phyloP scores from a whole-genome alignment of 2,329 filamentous ascomycete species.

The Beauveria scarabaeidicola region DNA sequence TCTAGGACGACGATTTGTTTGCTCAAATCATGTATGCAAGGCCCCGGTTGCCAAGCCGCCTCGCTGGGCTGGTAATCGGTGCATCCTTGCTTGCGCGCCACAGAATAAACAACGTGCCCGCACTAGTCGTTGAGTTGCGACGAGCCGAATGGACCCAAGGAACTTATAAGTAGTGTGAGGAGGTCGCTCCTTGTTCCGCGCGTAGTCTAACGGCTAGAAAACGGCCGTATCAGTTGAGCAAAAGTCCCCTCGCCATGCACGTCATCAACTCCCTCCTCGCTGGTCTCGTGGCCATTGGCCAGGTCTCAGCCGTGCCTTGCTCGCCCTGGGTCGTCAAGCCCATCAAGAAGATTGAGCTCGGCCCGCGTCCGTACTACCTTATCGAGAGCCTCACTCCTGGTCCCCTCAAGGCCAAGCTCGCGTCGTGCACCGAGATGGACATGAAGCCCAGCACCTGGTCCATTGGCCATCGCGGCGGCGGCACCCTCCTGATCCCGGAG shows the following conservation, averaged over 20 bases:
- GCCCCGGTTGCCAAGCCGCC: not conserved
- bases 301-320: constrained; percentile 21
- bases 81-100: not conserved
- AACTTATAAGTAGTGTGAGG: constrained; percentile 7
- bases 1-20: not conserved
- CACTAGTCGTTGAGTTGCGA: not conserved
- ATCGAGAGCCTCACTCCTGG: constrained; percentile 54
- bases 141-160: not conserved
- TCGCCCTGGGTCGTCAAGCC: constrained; percentile 20
- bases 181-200: not conserved
- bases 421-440: constrained; percentile 47
- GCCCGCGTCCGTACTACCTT: constrained; percentile 56
- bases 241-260: constrained; percentile 21
- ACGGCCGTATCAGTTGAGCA: not conserved
- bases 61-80: not conserved
- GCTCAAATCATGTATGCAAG: not conserved
- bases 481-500: constrained; percentile 55
- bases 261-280: constrained; percentile 21
- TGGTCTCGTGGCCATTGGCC: constrained; percentile 22
- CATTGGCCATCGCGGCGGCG: constrained; percentile 55
- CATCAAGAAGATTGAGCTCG: constrained; percentile 46
- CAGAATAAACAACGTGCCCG: not conserved
- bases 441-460: constrained; percentile 46
- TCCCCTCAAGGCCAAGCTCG: constrained; percentile 50
- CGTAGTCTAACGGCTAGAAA: not conserved